Percentiles rank a stretch among this genome's conserved stretches.
Evolutionary conservation across 169 alveolate species (phyloP).

Genomic region (Babesia ovata): DNA sequence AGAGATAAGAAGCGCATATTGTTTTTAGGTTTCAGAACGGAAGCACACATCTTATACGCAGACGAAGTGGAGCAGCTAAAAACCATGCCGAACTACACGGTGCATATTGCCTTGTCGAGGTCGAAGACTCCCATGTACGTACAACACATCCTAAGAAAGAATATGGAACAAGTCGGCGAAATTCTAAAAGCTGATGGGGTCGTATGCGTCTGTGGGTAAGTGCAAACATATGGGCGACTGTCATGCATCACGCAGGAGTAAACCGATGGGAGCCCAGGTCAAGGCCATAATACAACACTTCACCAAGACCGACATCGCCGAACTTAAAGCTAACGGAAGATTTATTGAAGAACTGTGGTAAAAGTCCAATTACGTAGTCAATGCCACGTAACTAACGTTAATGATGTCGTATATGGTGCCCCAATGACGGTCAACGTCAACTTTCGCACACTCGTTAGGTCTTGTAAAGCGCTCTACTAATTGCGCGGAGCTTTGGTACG

Average conservation of each 20-base stretch:
- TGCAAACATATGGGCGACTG: neutral
- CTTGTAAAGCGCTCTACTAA: neutral
- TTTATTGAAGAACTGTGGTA: conserved; percentile 76
- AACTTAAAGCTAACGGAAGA: conserved; percentile 47
- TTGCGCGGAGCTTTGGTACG: neutral
- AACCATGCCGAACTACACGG: conserved; percentile 13
- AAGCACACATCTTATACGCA: conserved; percentile 33
- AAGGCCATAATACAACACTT: conserved; percentile 48
- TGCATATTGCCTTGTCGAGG: conserved; percentile 64
- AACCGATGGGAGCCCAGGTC: conserved; percentile 63
- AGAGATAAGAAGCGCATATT: neutral
- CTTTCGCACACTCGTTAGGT: neutral
- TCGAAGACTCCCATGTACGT: conserved; percentile 41
- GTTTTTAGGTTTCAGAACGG: conserved; percentile 50
- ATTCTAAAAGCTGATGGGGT: conserved; percentile 18
- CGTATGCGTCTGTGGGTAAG: conserved; percentile 66
- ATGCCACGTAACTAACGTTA: no score
- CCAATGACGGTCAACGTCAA: neutral
- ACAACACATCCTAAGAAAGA: conserved; percentile 35
- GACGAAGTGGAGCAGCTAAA: conserved; percentile 48
- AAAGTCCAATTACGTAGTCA: neutral
- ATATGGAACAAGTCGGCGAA: conserved; percentile 3
- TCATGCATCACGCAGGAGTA: conserved; percentile 25
- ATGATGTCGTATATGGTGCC: neutral
- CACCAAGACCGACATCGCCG: conserved; percentile 27